Base-by-base conservation (phyloP, 805 yeast genomes). In the Pachysolen tannophilus region DNA sequence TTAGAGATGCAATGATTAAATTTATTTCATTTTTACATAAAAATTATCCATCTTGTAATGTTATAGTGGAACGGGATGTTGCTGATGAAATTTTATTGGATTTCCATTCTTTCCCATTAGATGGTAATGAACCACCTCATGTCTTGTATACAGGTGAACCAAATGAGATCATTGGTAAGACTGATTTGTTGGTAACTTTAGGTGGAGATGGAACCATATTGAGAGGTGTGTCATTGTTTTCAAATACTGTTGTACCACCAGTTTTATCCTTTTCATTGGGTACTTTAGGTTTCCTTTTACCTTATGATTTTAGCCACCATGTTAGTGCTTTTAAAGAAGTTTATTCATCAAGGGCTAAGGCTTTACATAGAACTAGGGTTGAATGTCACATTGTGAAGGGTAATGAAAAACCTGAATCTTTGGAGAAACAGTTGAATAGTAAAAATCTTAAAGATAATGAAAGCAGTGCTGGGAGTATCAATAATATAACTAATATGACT, bases 191-290 rank as follows among this genome's bases (percentile, higher is more conserved):
- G 26, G 87, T 88, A 7, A 82, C 95, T 0, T 57, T 88, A 26
- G 97, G 97, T n/a, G 97, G 97, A 14, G 97, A 88, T 56, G 97
- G 97, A 5, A 88, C 97, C 0, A 85, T 86, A 37, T 56, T 88
- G 29, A 71, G 88, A 36, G 95, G 90, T 0, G 90, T 86, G 0
- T 76, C 92, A 5, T 62, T 76, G 47, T 88, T 88, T 51, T 75
- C 80, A 36, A 74, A 76, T 49, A 66, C 66, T 8, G 65, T 62
- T 21, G 92, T 85, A 3, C 97, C 97, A 2, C 97, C 97, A 0
- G 84, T 88, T 0, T 58, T 88, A 33, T 77, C 94, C 19, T 87
- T 85, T 52, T 84, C 96, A 0, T 60, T 88, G 60, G 97, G 97
- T 0, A 87, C 97, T 0, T 57, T 88, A 27, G 97, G 97, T 7